phyloP scores from a whole-genome alignment of 805 yeast genomes.

The Maudiozyma serrabonitensis region DNA sequence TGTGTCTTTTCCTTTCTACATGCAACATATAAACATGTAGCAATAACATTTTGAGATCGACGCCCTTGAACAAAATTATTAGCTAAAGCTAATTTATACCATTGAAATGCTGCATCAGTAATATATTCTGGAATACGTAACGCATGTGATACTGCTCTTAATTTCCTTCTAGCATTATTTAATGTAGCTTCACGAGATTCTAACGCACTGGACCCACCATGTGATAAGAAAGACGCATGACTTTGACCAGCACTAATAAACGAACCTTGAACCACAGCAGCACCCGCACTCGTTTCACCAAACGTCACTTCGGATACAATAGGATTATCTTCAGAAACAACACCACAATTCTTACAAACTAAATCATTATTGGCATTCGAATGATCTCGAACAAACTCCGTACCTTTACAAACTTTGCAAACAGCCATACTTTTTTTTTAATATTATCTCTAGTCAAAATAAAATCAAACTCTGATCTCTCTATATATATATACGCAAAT shows the following conservation, averaged over 20 bases:
- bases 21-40: constrained; percentile 90
- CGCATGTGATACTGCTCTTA: constrained; percentile 70
- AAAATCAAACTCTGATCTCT: too few relatives aligned
- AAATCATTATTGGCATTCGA: constrained; percentile 61
- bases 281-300: constrained; percentile 87
- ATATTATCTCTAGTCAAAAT: too few relatives aligned
- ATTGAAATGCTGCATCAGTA: constrained; percentile 75
- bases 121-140: constrained; percentile 75
- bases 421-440: constrained; percentile 9
- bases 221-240: constrained; percentile 47
- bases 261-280: constrained; percentile 92
- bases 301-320: constrained; percentile 93
- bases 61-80: constrained; percentile 96
- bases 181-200: constrained; percentile 87
- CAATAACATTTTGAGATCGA: constrained; percentile 86
- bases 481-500: too few relatives aligned
- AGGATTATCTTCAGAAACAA: constrained; percentile 83
- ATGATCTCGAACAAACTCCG: constrained; percentile 43
- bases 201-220: constrained; percentile 59
- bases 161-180: constrained; percentile 70
- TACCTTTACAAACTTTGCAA: constrained; percentile 44
- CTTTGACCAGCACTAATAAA: constrained; percentile 83
- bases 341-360: constrained; percentile 76
- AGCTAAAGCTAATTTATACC: constrained; percentile 81
- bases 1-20: constrained; percentile 87